Base-by-base conservation (phyloP, 768 basidiomycete genomes). In the Albatrellus ellisii region DNA sequence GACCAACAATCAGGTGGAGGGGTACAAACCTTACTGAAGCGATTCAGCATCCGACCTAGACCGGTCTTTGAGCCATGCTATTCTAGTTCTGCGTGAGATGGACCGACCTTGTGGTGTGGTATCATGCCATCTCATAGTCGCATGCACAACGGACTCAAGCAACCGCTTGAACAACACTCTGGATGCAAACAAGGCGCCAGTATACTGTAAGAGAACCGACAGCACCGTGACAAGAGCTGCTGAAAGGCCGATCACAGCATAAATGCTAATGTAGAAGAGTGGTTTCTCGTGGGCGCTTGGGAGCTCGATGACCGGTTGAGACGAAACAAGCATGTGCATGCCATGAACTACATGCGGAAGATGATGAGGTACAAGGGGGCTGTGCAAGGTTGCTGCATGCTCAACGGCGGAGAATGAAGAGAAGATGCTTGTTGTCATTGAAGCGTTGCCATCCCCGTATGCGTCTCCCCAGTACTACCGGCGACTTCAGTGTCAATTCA, bases 121-220 rank as follows among this genome's bases (percentile, higher is more conserved):
- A 54, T 89, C 85, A 53, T 79, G 79, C 68, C 81, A 86, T 41
- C 86, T 69, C 69, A 90, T 87, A 4, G 88, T 88, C 6, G 87
- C 84, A 11, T 75, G 68, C 14, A 88, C 77, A 8, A 91, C 82
- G 0, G 72, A 72, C 6, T 67, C 70, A 40, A 90, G 60, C 27
- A 91, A 60, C 39, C 68, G 65, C 50, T 62, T 71, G 54, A 65
- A 69, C 26, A 64, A 50, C 3, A 54, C 48, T 29, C 58, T 51
- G 26, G 61, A 62, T 6, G 59, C 64, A 29, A 59, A 57, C 44
- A 67, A 44, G 3, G 74, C 73, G 26, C 78, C 82, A 0, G 72
- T 74, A 50, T 72, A 78, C 54, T 82, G 78, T 1, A 72, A 69
- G 17, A 65, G 58, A 14, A 61, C 61, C 14, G 72, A 67, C 7